Evolutionary conservation across 2,329 filamentous ascomycete species (phyloP).

Genomic region (Neocucurbitaria cava): DNA sequence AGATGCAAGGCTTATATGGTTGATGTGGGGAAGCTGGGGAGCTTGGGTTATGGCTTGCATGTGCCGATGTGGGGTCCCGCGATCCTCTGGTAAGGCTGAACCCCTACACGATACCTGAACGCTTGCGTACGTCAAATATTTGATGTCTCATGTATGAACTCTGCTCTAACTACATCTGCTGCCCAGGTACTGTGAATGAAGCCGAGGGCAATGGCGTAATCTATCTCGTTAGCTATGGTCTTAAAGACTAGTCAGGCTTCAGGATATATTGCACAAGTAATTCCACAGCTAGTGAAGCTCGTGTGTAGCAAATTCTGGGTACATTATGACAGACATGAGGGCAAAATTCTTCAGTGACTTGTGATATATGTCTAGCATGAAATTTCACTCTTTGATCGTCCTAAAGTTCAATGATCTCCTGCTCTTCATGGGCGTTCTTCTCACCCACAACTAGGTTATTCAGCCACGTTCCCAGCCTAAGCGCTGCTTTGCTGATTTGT

Average conservation of each 20-base stretch:
- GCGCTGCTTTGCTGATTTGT: slow-evolving; percentile 51
- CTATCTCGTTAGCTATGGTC: too few species aligned
- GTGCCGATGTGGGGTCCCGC: slow-evolving; percentile 38
- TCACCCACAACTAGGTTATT: slow-evolving; percentile 41
- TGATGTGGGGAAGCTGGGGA: slow-evolving; percentile 27
- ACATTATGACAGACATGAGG: not conserved
- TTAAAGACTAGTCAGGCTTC: too few species aligned
- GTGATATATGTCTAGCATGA: too few species aligned
- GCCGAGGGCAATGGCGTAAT: too few species aligned
- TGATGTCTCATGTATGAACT: too few species aligned
- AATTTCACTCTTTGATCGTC: not conserved
- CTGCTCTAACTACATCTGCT: too few species aligned
- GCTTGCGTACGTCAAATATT: too few species aligned
- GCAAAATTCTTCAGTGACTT: too few species aligned
- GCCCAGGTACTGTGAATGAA: too few species aligned
- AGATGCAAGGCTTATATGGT: slow-evolving; percentile 16
- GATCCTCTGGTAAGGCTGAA: slow-evolving; percentile 2
- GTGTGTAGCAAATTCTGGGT: too few species aligned
- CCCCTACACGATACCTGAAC: not conserved
- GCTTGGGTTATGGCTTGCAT: not conserved
- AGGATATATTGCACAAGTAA: too few species aligned
- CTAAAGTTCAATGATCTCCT: slow-evolving; percentile 28
- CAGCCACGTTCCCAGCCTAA: slow-evolving; percentile 50
- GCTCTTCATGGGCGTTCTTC: slow-evolving; percentile 3
- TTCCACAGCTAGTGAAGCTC: too few species aligned